Conservation (phyloP, 2,329 filamentous ascomycete genomes). For the Fusarium humuli region DNA sequence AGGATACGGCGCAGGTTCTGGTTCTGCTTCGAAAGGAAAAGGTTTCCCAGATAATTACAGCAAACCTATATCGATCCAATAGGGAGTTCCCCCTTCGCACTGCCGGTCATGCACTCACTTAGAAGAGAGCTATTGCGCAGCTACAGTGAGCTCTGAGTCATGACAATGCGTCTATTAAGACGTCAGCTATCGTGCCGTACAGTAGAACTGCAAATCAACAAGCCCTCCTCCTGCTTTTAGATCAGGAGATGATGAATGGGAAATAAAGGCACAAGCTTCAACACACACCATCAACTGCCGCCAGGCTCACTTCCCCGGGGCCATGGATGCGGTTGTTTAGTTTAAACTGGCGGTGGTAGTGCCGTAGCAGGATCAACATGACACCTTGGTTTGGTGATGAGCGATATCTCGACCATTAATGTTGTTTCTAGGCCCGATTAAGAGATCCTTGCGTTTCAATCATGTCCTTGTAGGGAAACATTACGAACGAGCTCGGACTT, state of each 20-base stretch:
- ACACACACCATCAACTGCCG: slow-evolving; percentile 41
- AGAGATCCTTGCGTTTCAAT: slow-evolving; percentile 35
- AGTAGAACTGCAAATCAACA: slow-evolving; percentile 27
- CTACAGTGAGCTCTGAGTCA: slow-evolving; percentile 38
- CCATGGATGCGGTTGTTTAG: slow-evolving; percentile 33
- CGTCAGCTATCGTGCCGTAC: slow-evolving; percentile 39
- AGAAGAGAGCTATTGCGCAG: slow-evolving; percentile 19
- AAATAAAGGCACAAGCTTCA: slow-evolving; percentile 9
- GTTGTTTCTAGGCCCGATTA: slow-evolving; percentile 36
- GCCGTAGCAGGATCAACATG: slow-evolving; percentile 22
- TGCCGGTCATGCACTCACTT: slow-evolving; percentile 38
- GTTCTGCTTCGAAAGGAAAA: slow-evolving; percentile 23
- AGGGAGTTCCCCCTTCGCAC: slow-evolving; percentile 36
- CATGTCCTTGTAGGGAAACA: slow-evolving; percentile 37
- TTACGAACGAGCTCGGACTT: slow-evolving; percentile 34
- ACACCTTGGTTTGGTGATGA: slow-evolving; percentile 25
- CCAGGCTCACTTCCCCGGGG: slow-evolving; percentile 42
- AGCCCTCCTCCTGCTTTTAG: slow-evolving; percentile 24
- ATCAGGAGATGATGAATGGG: slow-evolving; percentile 29
- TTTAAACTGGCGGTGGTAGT: slow-evolving; percentile 18
- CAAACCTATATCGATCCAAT: slow-evolving; percentile 35
- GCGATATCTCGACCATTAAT: slow-evolving; percentile 27
- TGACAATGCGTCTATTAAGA: slow-evolving; percentile 37
- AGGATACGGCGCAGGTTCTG: slow-evolving; percentile 4
- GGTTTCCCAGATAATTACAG: slow-evolving; percentile 20